Conservation (phyloP, 2,329 filamentous ascomycete species). For the Colletotrichum salicis region DNA sequence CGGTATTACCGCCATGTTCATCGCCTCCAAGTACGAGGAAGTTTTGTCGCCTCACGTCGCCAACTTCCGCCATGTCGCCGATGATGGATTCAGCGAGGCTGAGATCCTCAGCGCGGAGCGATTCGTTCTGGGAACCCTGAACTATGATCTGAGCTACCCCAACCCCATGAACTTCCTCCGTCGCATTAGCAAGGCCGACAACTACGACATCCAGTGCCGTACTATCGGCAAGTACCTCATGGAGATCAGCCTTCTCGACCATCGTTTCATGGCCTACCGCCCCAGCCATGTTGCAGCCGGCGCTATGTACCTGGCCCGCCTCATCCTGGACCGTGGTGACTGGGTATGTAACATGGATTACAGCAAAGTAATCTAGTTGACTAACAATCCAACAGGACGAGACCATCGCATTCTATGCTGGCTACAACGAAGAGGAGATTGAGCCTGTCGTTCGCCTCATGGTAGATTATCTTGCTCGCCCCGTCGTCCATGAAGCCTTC, state of each 20-base stretch:
- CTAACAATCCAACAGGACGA: constrained; percentile 69
- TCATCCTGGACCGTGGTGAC: constrained; percentile 89
- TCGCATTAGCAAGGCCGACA: constrained; percentile 98
- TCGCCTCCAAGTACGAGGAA: constrained; percentile 98
- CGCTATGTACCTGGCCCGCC: constrained; percentile 92
- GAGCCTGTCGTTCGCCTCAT: constrained; percentile 92
- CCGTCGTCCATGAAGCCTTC: constrained; percentile 94
- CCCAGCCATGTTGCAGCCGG: constrained; percentile 92
- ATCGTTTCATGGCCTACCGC: constrained; percentile 89
- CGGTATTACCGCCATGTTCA: constrained; percentile 99
- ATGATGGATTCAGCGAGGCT: constrained; percentile 93
- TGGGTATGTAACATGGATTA: constrained; percentile 74
- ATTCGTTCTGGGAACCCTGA: constrained; percentile 87
- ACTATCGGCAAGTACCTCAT: constrained; percentile 98
- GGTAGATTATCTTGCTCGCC: constrained; percentile 94
- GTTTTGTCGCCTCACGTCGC: constrained; percentile 95
- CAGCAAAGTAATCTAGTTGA: constrained; percentile 34
- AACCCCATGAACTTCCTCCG: constrained; percentile 99
- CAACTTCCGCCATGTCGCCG: constrained; percentile 96
- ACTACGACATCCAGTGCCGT: constrained; percentile 97
- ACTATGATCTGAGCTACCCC: constrained; percentile 98
- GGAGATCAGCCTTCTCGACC: constrained; percentile 95
- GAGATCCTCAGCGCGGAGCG: constrained; percentile 98
- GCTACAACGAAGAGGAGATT: constrained; percentile 93
- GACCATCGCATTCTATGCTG: constrained; percentile 89